A percentile compares a stretch with the other conserved stretches of the same genome.
phyloP scores from a whole-genome alignment of 2,329 filamentous ascomycete genomes.

The Neonectria faginata region DNA sequence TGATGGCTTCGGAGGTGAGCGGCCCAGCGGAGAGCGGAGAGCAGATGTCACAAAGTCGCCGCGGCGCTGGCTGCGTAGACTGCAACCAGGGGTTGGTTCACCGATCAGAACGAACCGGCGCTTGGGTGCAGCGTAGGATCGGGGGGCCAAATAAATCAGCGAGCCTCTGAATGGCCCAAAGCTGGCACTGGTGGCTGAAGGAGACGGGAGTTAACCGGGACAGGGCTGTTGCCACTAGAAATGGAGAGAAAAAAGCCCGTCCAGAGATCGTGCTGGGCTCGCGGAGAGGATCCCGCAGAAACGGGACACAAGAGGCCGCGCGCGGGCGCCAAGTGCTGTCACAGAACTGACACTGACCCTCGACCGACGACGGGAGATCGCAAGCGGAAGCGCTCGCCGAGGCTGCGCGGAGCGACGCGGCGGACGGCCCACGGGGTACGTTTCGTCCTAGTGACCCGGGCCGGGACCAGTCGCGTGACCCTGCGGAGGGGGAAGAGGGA shows the following conservation, averaged over 20 bases:
- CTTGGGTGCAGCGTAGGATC: background rate
- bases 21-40: slow-evolving; percentile 25
- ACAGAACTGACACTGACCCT: too few species aligned
- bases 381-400: slow-evolving; percentile 10
- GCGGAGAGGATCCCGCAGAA: background rate
- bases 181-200: background rate
- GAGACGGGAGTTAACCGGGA: background rate
- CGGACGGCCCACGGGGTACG: slow-evolving; percentile 15
- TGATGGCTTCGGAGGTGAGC: slow-evolving; percentile 20
- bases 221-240: slow-evolving; percentile 3
- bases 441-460: slow-evolving; percentile 22
- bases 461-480: slow-evolving; percentile 24
- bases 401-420: slow-evolving; percentile 3
- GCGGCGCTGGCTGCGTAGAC: background rate
- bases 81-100: background rate
- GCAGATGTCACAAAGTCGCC: background rate
- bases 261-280: slow-evolving; percentile 16
- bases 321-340: background rate
- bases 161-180: slow-evolving; percentile 19
- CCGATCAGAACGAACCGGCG: background rate
- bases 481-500: background rate
- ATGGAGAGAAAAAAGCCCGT: background rate
- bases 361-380: too few species aligned
- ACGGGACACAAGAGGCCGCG: slow-evolving; percentile 1
- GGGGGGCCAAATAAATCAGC: background rate